Base-by-base conservation (phyloP, 192 early-diverging fungal genomes). In the Coemansia sp. region DNA sequence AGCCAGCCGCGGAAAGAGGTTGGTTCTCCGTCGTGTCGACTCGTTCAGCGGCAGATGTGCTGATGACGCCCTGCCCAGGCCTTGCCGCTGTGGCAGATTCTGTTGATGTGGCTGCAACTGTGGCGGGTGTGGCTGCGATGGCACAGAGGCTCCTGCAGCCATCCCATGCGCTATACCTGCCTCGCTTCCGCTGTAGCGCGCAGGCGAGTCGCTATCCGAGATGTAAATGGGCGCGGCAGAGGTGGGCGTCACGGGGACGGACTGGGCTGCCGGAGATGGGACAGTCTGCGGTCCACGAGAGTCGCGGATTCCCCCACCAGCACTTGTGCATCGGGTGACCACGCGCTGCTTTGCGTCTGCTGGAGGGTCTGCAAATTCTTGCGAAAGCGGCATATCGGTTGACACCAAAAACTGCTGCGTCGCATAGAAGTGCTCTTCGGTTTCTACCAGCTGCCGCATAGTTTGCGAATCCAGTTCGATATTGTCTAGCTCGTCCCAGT, bases 371-470 rank as follows among this genome's bases (percentile, higher is more conserved):
- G 67, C 41, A 62, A 70, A 65, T 28, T 79, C 71, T 52, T 79
- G 76, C 26, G 76, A 73, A 19, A 74, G 55, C 34, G 64, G 34
- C 25, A 54, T 18, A 12, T 62, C 59, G 4, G 49, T 44, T 14
- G 58, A 53, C 26, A 56, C 55, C 32, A 68, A 10, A 53, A 60
- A 67, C 55, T 73, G 69, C 68, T 76, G 80, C 10, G 74, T 77
- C 2, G 71, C 60, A 55, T 68, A 74, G n/a, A 73, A 71, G 28
- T 60, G 51, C 56, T 82, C 79, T 32, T 82, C 80, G 12, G 68
- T 56, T 18, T 77, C 69, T 6, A 58, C 57, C 21, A 82, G 53
- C 71, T 82, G 70, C 28, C 59, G 64, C 62, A 82, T 77, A 12
- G 64, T 72, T 26, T 77, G 74, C 58, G 74, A 73, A 22, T 76